Conservation (phyloP, 73 alveolate genomes). For the Loxodes magnus region DNA sequence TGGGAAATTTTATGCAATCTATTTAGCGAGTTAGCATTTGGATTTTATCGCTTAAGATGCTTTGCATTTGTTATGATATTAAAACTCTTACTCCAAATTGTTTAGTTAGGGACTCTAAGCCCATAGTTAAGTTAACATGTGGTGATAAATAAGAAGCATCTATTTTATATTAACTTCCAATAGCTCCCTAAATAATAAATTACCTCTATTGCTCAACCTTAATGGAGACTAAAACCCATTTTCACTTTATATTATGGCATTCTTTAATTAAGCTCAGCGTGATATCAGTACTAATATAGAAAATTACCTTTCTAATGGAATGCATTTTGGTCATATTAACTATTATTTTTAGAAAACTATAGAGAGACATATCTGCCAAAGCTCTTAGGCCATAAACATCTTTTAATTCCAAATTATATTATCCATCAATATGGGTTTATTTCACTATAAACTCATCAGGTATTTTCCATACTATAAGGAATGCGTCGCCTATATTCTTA, state of each 20-base stretch:
- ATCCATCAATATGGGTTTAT: neutral
- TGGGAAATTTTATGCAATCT: too few species aligned
- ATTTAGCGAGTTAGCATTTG: too few species aligned
- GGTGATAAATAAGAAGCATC: slow-evolving; percentile 86
- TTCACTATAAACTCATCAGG: slow-evolving; percentile 40
- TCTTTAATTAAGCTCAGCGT: too few species aligned
- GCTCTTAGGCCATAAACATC: too few species aligned
- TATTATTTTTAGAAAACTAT: slow-evolving; percentile 59
- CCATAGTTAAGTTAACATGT: slow-evolving; percentile 72
- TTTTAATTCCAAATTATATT: slow-evolving; percentile 15
- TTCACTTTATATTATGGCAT: too few species aligned
- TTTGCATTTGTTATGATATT: too few species aligned
- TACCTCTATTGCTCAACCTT: too few species aligned
- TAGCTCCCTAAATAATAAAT: too few species aligned
- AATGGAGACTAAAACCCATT: too few species aligned
- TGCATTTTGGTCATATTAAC: slow-evolving; percentile 65
- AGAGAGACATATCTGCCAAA: slow-evolving; percentile 62
- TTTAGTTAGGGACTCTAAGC: slow-evolving; percentile 75
- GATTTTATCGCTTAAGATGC: too few species aligned
- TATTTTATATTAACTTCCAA: slow-evolving; percentile 78
- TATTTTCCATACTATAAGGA: slow-evolving; percentile 94
- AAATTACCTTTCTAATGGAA: too few species aligned
- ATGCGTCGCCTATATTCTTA: slow-evolving; percentile 98
- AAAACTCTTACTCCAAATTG: slow-evolving; percentile 38
- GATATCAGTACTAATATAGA: too few species aligned